These are phyloP conservation scores for Gaertneriomyces semiglobifer DNA, from an alignment of 192 early-diverging fungal species.

Conservation along the genomic window DNA sequence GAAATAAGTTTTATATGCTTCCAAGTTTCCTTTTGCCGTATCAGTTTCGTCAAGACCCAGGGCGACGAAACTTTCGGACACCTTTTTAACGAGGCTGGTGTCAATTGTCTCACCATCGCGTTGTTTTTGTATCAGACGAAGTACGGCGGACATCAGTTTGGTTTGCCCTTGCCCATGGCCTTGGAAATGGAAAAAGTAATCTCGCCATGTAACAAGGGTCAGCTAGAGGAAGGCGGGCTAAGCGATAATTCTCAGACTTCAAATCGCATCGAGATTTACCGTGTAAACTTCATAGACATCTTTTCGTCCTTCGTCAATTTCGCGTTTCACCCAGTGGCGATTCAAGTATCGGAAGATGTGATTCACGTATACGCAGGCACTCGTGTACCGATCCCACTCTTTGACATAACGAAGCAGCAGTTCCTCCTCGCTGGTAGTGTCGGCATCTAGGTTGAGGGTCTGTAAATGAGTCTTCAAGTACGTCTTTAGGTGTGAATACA, in stretches of 20 bases:
- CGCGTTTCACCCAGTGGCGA: constrained; percentile 94
- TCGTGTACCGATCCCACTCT: constrained; percentile 87
- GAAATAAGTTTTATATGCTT: constrained; percentile 84
- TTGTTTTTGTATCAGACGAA: constrained; percentile 76
- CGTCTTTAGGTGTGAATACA: constrained; percentile 60
- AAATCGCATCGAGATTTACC: constrained; percentile 49
- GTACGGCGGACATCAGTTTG: constrained; percentile 71
- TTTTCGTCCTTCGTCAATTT: constrained; percentile 89
- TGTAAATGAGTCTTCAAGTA: constrained; percentile 54
- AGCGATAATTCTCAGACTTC: neutral
- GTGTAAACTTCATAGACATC: constrained; percentile 90
- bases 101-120: constrained; percentile 89
- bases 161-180: constrained; percentile 47
- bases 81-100: constrained; percentile 75
- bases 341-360: constrained; percentile 94
- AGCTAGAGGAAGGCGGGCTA: constrained; percentile 46
- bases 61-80: constrained; percentile 87
- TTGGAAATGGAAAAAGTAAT: constrained; percentile 41
- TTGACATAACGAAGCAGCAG: constrained; percentile 83
- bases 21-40: constrained; percentile 72
- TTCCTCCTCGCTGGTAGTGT: constrained; percentile 68
- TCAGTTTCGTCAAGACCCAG: constrained; percentile 81
- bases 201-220: constrained; percentile 81
- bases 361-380: constrained; percentile 78
- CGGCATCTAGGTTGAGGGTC: constrained; percentile 52